phyloP scores from a whole-genome alignment of 208 protist species.

The Trypanosoma vivax region DNA sequence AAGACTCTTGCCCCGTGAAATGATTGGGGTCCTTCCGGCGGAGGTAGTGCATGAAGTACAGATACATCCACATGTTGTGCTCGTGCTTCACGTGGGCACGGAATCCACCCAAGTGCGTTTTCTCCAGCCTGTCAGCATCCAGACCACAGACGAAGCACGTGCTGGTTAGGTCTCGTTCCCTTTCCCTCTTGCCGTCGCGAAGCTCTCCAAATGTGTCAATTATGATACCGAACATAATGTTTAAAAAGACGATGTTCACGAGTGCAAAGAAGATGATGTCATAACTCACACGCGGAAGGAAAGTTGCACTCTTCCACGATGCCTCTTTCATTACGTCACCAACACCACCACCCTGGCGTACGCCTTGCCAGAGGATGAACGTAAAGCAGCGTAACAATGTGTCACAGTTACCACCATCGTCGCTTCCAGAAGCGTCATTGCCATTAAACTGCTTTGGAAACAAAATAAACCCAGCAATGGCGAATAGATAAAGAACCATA shows the following conservation, averaged over 20 bases:
- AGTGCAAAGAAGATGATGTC: constrained; percentile 91
- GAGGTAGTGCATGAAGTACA: constrained; percentile 90
- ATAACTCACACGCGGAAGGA: constrained; percentile 58
- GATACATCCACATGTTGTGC: constrained; percentile 95
- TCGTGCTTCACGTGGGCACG: constrained; percentile 77
- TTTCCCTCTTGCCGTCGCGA: constrained; percentile 77
- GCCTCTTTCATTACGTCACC: constrained; percentile 71
- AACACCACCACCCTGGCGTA: constrained; percentile 73
- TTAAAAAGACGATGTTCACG: constrained; percentile 90
- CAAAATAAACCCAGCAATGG: constrained; percentile 62
- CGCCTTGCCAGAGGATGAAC: constrained; percentile 68
- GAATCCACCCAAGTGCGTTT: constrained; percentile 58
- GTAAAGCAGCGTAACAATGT: constrained; percentile 66
- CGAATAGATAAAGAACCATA: constrained; percentile 78
- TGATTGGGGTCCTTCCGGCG: constrained; percentile 65
- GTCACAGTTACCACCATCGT: constrained; percentile 42
- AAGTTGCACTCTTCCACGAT: constrained; percentile 38
- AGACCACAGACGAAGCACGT: constrained; percentile 92
- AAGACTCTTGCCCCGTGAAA: constrained; percentile 83
- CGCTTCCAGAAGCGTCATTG: constrained; percentile 20
- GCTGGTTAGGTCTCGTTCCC: constrained; percentile 73
- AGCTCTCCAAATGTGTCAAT: constrained; percentile 91
- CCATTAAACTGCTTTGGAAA: constrained; percentile 51
- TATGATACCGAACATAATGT: constrained; percentile 95
- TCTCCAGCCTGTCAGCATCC: constrained; percentile 76